phyloP scores from a whole-genome alignment of 495 filamentous ascomycete species.

The Neurospora sp. region DNA sequence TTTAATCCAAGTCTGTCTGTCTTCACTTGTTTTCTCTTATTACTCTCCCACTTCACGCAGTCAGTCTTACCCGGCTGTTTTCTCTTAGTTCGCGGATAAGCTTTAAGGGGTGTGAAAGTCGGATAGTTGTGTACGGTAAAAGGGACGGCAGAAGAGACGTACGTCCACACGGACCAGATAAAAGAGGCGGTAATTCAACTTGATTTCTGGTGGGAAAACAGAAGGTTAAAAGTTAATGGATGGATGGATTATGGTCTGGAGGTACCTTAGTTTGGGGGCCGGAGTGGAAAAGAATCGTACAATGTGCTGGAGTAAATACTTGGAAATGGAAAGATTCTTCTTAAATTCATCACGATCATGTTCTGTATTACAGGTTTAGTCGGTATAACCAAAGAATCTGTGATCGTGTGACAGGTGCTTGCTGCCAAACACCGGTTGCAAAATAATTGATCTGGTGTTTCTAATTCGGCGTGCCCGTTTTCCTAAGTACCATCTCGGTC shows the following conservation, averaged over 20 bases:
- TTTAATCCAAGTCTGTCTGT: not conserved
- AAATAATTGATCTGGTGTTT: too few relatives aligned
- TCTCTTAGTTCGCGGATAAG: too few relatives aligned
- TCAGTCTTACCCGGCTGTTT: not conserved
- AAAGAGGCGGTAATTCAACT: not conserved
- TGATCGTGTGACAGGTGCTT: too few relatives aligned
- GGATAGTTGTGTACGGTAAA: not conserved
- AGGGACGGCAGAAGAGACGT: not conserved
- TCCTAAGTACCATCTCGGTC: not conserved
- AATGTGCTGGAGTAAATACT: too few relatives aligned
- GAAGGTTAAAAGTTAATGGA: not conserved
- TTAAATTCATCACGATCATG: too few relatives aligned
- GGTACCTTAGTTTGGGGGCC: too few relatives aligned
- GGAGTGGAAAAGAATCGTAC: too few relatives aligned
- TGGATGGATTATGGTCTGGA: not conserved
- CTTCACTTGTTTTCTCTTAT: not conserved
- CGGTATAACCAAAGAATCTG: too few relatives aligned
- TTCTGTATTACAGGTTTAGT: too few relatives aligned
- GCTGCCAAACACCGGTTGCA: too few relatives aligned
- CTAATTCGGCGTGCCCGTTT: too few relatives aligned
- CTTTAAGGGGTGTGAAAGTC: not conserved
- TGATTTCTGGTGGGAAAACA: not conserved
- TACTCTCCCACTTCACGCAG: not conserved
- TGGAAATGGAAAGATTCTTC: too few relatives aligned
- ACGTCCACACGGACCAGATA: not conserved